Conservation (phyloP, 1,284 basidiomycete genomes). For the Xerocomus alliaceus region DNA sequence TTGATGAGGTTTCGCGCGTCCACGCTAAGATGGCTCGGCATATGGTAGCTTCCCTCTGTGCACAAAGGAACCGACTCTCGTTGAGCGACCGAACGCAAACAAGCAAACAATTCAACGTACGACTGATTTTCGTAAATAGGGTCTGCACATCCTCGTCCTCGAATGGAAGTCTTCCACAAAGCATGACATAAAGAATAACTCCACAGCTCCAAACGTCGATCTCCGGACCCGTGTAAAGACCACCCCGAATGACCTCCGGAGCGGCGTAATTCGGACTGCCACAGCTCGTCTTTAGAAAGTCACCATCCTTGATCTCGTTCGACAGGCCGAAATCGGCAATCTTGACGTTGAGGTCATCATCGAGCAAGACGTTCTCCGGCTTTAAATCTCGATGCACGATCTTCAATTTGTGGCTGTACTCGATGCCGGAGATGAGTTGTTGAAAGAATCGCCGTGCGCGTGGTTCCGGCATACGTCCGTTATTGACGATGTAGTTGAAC, state of each 20-base stretch:
- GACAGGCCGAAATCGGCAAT: constrained; percentile 96
- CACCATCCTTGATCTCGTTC: constrained; percentile 93
- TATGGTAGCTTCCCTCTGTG: constrained; percentile 83
- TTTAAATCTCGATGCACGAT: constrained; percentile 97
- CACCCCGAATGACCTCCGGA: constrained; percentile 92
- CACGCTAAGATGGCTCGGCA: constrained; percentile 78
- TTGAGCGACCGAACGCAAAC: not conserved
- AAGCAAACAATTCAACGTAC: constrained; percentile 71
- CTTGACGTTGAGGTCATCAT: constrained; percentile 86
- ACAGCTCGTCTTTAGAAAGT: constrained; percentile 93
- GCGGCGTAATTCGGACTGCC: constrained; percentile 97
- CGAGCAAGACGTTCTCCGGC: constrained; percentile 87
- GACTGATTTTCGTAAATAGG: constrained; percentile 91
- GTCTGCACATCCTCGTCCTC: constrained; percentile 94
- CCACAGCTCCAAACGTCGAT: constrained; percentile 98
- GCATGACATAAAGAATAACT: constrained; percentile 94
- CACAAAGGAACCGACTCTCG: not conserved
- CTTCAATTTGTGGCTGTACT: constrained; percentile 92
- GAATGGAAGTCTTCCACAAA: constrained; percentile 90
- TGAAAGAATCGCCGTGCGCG: constrained; percentile 93
- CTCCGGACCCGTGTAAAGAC: constrained; percentile 92
- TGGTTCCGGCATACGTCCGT: constrained; percentile 86
- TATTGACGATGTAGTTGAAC: constrained; percentile 93
- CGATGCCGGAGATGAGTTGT: constrained; percentile 94
- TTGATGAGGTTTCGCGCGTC: constrained; percentile 83